A percentile compares a stretch with the other conserved stretches of the same genome.
These are phyloP conservation scores for Cadophora malorum DNA, from an alignment of 2,329 filamentous ascomycete species.

Conservation along the genomic window DNA sequence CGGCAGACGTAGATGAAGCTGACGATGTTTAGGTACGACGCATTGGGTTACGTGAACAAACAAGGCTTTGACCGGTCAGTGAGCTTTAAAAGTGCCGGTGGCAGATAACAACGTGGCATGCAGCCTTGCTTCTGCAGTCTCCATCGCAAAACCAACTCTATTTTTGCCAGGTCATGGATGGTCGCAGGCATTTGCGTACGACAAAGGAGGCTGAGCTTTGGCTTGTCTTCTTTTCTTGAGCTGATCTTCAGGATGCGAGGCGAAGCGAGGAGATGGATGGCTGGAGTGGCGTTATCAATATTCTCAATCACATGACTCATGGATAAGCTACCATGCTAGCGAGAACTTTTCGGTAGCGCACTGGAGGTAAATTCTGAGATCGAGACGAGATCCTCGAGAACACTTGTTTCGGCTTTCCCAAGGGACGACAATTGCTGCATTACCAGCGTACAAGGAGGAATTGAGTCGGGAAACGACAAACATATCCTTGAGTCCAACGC, in stretches of 20 bases:
- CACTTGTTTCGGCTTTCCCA: not conserved
- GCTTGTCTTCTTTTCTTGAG: not conserved
- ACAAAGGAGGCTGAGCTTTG: constrained; percentile 20
- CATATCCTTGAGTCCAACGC: not conserved
- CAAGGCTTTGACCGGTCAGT: not conserved
- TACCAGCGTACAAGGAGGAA: not conserved
- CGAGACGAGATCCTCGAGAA: constrained; percentile 4
- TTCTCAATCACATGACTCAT: not conserved
- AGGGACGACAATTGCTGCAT: constrained; percentile 4
- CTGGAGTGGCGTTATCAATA: constrained; percentile 6
- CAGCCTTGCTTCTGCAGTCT: constrained; percentile 7
- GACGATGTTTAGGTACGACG: constrained; percentile 6
- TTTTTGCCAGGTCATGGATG: constrained; percentile 16
- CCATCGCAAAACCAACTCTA: constrained; percentile 18
- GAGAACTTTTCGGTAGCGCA: constrained; percentile 12
- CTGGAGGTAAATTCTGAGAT: constrained; percentile 3
- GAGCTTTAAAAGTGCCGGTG: not conserved
- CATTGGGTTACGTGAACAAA: constrained; percentile 4
- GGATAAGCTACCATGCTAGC: not conserved
- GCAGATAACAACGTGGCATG: constrained; percentile 17
- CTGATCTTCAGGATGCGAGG: constrained; percentile 1
- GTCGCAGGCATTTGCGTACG: constrained; percentile 8
- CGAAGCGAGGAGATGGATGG: not conserved
- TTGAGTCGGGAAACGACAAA: not conserved
- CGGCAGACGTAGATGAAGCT: not conserved